These are phyloP conservation scores for Rosa chinensis DNA, from an alignment of 306 rosid genomes.

Conservation along the genomic window DNA sequence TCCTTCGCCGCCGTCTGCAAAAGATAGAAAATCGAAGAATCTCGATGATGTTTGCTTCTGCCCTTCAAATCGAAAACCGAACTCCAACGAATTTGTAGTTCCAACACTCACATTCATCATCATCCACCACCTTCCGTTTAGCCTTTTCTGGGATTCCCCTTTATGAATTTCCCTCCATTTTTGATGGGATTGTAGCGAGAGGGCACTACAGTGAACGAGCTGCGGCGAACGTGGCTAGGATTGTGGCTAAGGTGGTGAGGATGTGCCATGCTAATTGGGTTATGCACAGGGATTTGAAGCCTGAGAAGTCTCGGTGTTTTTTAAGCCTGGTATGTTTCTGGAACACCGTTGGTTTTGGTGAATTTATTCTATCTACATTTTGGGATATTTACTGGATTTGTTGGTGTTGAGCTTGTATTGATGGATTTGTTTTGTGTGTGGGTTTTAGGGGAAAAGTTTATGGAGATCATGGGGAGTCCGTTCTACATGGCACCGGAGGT, in stretches of 20 bases:
- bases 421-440: not conserved
- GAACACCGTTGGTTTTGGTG: not conserved
- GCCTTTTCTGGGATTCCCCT: no score
- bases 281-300: slow-evolving; percentile 84
- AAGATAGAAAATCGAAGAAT: no score
- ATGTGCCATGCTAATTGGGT: slow-evolving; percentile 86
- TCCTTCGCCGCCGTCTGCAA: no score
- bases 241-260: slow-evolving; percentile 74
- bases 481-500: slow-evolving; percentile 95
- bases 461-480: slow-evolving; percentile 89
- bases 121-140: no score
- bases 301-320: slow-evolving; percentile 83
- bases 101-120: no score
- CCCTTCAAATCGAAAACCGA: no score
- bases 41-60: no score
- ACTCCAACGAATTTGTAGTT: no score
- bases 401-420: not conserved
- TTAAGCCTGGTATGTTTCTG: slow-evolving; percentile 63
- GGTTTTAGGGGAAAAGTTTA: slow-evolving; percentile 61
- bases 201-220: slow-evolving; percentile 87
- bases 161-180: slow-evolving; percentile 17
- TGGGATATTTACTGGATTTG: not conserved
- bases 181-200: slow-evolving; percentile 77
- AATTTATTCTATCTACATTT: not conserved
- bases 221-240: slow-evolving; percentile 72